Evolutionary conservation across 2,329 filamentous ascomycete species (phyloP).

Genomic region (Aplosporella prunicola): DNA sequence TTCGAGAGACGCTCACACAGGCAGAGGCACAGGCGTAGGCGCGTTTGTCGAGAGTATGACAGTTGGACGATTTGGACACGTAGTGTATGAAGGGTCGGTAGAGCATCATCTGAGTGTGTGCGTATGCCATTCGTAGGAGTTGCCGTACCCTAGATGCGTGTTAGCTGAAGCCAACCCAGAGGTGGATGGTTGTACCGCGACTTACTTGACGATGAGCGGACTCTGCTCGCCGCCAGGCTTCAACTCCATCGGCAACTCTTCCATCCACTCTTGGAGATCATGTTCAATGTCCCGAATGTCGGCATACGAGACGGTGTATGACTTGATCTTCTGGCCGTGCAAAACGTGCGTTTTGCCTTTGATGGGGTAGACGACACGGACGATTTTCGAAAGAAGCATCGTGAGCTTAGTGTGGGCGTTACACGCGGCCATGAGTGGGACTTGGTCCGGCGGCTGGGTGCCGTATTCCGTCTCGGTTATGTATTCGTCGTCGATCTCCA

Average conservation of each 20-base stretch:
- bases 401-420: conserved; percentile 52
- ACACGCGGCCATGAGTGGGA: conserved; percentile 49
- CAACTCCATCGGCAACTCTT: conserved; percentile 62
- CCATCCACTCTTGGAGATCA: conserved; percentile 54
- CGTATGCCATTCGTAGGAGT: conserved; percentile 67
- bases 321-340: conserved; percentile 31
- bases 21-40: conserved; percentile 67
- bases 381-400: conserved; percentile 50
- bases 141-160: conserved; percentile 50
- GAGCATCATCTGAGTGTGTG: conserved; percentile 72
- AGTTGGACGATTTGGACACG: conserved; percentile 51
- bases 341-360: conserved; percentile 32
- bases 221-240: conserved; percentile 70
- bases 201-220: conserved; percentile 66
- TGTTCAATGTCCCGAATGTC: conserved; percentile 56
- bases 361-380: conserved; percentile 55
- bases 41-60: conserved; percentile 56
- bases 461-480: conserved; percentile 40
- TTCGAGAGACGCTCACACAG: conserved; percentile 56
- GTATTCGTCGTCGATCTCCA: conserved; percentile 42
- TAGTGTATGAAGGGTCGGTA: conserved; percentile 81
- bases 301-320: conserved; percentile 54
- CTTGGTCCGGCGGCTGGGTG: conserved; percentile 45
- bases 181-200: conserved; percentile 12
- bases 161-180: conserved; percentile 11